These are phyloP conservation scores for Thuidium tamariscinum DNA, from an alignment of 225 moss, liverwort and hornwort genomes.

Conservation along the genomic window DNA sequence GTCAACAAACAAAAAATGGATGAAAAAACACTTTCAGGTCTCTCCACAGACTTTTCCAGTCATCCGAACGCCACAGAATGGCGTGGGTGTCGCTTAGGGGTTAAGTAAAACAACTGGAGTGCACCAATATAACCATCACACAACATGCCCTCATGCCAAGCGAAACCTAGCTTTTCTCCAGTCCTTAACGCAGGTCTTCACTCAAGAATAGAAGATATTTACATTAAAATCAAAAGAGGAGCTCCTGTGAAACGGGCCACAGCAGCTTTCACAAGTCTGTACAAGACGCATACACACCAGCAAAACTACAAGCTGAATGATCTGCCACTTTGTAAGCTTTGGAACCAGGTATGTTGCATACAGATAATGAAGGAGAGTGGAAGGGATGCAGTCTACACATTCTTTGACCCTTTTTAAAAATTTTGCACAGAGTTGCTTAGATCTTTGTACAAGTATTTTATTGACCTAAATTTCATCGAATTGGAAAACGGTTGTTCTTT, in stretches of 20 bases:
- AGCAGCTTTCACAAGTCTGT: slow-evolving; percentile 6
- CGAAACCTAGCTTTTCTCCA: neutral
- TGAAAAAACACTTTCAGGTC: too few species aligned
- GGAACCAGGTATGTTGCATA: neutral
- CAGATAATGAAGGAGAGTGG: neutral
- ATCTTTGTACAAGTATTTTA: neutral
- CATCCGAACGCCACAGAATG: too few species aligned
- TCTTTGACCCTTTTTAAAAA: neutral
- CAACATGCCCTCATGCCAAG: neutral
- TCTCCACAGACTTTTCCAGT: too few species aligned
- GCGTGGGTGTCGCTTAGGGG: too few species aligned
- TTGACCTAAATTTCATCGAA: neutral
- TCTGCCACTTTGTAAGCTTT: neutral
- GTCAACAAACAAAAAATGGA: too few species aligned
- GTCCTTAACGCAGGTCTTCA: neutral
- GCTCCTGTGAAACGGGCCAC: neutral
- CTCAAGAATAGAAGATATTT: slow-evolving; percentile 10
- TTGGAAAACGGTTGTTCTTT: neutral
- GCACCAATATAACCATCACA: neutral
- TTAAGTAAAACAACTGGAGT: neutral
- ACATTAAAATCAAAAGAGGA: slow-evolving; percentile 2
- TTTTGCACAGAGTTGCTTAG: neutral
- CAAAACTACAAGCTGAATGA: neutral
- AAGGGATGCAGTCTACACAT: neutral
- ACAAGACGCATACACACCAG: slow-evolving; percentile 1